A percentile compares a stretch with the other conserved stretches of the same genome.
These are phyloP conservation scores for Tetrastigma voinierianum DNA, from an alignment of 164 flowering plant genomes.

Conservation along the genomic window DNA sequence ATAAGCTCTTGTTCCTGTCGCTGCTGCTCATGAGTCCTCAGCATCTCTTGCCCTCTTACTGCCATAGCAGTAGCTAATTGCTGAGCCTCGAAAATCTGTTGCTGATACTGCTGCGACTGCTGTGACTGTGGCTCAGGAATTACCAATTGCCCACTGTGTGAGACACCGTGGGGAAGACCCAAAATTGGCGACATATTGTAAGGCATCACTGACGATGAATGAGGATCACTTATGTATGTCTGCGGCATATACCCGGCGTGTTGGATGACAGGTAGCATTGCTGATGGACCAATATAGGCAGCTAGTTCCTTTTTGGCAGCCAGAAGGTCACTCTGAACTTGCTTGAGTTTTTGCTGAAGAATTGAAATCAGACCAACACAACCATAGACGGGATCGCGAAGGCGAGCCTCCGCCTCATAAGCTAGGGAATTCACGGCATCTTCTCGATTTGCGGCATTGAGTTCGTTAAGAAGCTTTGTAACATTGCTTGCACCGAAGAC, in stretches of 20 bases:
- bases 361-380: constrained; percentile 51
- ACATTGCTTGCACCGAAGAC: constrained; percentile 48
- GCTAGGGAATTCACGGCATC: constrained; percentile 41
- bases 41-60: constrained; percentile 38
- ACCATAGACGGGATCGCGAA: constrained; percentile 45
- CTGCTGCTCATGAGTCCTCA: constrained; percentile 28
- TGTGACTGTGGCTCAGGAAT: constrained; percentile 13
- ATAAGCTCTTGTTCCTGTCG: constrained; percentile 23
- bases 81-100: constrained; percentile 42
- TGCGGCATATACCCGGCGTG: constrained; percentile 8
- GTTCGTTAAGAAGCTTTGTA: constrained; percentile 44
- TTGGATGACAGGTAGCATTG: constrained; percentile 28
- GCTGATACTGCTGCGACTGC: constrained; percentile 24
- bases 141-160: constrained; percentile 8
- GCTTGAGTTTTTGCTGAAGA: constrained; percentile 36
- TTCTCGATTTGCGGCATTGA: constrained; percentile 26
- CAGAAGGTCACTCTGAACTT: constrained; percentile 31
- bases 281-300: constrained; percentile 37
- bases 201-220: constrained; percentile 9
- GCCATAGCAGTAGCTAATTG: constrained; percentile 33
- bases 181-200: constrained; percentile 20
- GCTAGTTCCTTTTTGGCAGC: constrained; percentile 45
- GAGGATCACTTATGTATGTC: constrained; percentile 14
- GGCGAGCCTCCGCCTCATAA: constrained; percentile 42
- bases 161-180: constrained; percentile 18